Percentiles rank a stretch among this genome's conserved stretches.
phyloP scores from a whole-genome alignment of 345 rosid species.

The Litchi chinensis region DNA sequence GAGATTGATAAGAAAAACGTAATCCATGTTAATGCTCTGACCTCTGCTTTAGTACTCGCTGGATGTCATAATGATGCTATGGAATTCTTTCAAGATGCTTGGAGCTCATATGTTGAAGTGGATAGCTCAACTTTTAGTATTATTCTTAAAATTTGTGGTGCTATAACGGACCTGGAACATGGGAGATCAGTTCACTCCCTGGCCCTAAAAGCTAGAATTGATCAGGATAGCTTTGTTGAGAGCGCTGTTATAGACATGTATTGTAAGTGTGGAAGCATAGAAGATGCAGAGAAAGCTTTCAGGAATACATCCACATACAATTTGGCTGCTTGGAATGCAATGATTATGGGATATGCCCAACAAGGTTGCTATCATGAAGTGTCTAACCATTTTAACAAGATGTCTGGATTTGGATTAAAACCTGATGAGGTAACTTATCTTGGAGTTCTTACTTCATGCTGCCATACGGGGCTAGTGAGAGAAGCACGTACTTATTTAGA shows the following conservation, averaged over 20 bases:
- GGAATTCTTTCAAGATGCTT: slow-evolving; percentile 28
- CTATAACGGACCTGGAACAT: slow-evolving; percentile 36
- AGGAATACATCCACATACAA: slow-evolving; percentile 22
- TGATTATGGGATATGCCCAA: slow-evolving; percentile 56
- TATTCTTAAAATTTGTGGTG: slow-evolving; percentile 44
- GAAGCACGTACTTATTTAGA: slow-evolving; percentile 34
- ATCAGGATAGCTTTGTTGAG: slow-evolving; percentile 34
- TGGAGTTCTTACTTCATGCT: slow-evolving; percentile 49
- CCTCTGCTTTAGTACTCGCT: slow-evolving; percentile 26
- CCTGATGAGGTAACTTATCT: slow-evolving; percentile 52
- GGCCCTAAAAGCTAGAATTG: slow-evolving; percentile 35
- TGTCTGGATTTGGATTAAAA: slow-evolving; percentile 37
- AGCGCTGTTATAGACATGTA: slow-evolving; percentile 46
- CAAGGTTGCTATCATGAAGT: slow-evolving; percentile 37
- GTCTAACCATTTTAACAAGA: slow-evolving; percentile 31
- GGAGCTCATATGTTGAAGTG: slow-evolving; percentile 26
- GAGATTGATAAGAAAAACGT: slow-evolving; percentile 26
- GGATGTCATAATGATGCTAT: slow-evolving; percentile 36
- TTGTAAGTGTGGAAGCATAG: slow-evolving; percentile 46
- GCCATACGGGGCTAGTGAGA: slow-evolving; percentile 45
- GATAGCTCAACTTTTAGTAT: slow-evolving; percentile 38
- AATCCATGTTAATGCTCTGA: slow-evolving; percentile 32
- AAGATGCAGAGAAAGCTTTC: slow-evolving; percentile 41
- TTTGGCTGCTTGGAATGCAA: slow-evolving; percentile 50
- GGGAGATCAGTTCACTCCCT: slow-evolving; percentile 42